Evolutionary conservation across 2,329 filamentous ascomycete species (phyloP), one percentile per base, ranked within the genome.

Genomic region (Fusarium hainanense): DNA sequence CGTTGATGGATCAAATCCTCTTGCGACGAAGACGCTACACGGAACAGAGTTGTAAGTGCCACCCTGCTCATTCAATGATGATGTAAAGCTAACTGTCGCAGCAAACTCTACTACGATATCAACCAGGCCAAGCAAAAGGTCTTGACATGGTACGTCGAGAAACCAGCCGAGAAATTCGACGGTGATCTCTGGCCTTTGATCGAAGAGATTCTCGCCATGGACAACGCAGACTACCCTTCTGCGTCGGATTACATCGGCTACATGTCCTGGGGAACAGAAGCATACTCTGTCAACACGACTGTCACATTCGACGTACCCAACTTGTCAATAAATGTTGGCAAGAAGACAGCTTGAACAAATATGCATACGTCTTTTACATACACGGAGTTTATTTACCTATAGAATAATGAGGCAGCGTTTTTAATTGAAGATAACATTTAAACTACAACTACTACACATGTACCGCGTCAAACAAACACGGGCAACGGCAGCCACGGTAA

Each of bases 181-280:
- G 85, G 83, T 47, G 84, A 87, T 65, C 74, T 88, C 13, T 75
- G 76, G 13, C 81, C 82, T 0, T 77, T 88, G 6, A 66, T 88
- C 40, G 78, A 79, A 5, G 76, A 79, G 54, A 79, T 84, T 4
- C 74, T 82, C 30, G 69, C 69, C 7, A 62, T 80, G 55, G 70
- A 76, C 27, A 74, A 78, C 6, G 55, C 74, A 13, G 64, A 76
- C 34, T 83, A 79, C 66, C 84, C 84, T 12, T 77, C 74, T 0
- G 63, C 74, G 1, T 63, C 74, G 2, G 82, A 85, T 70, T 87
- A 85, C 72, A 74, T 88, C 20, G 85, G 85, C 21, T 84, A 86
- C 66, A 77, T 87, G 69, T 80, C 80, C 47, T 84, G 88, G 66
- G 86, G 86, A 23, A 82, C 83, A 16, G 86, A 88, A 72, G 79